Evolutionary conservation across 257 asterid species (phyloP).

Genomic region (Eustoma russellianum): DNA sequence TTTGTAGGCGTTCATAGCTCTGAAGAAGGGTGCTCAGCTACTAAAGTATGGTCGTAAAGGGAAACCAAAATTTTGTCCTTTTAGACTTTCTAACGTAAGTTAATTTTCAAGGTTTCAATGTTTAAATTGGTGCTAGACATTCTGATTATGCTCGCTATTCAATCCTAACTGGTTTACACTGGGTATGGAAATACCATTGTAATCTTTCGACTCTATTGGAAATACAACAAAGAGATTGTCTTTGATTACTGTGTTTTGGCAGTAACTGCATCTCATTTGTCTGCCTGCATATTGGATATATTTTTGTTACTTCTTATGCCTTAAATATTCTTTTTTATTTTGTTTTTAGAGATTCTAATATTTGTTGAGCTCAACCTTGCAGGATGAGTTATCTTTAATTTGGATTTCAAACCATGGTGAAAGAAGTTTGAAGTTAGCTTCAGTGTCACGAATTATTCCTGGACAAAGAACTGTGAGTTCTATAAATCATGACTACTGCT

Average conservation of each 20-base stretch:
- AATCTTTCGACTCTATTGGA: too few species aligned
- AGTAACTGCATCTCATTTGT: too few species aligned
- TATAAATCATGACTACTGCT: background rate
- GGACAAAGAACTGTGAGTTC: conserved; percentile 93
- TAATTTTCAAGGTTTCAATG: background rate
- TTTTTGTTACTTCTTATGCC: background rate
- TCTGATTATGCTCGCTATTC: too few species aligned
- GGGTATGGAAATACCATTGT: too few species aligned
- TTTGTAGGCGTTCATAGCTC: conserved; percentile 64
- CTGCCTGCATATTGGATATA: too few species aligned
- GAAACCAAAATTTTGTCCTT: conserved; percentile 79
- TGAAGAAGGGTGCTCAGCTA: conserved; percentile 85
- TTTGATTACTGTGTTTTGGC: too few species aligned
- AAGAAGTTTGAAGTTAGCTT: conserved; percentile 70
- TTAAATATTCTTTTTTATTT: background rate
- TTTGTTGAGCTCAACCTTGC: conserved; percentile 13
- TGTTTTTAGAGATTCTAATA: conserved; percentile 13
- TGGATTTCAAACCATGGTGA: conserved; percentile 87
- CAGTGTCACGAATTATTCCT: conserved; percentile 70
- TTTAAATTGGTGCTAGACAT: too few species aligned
- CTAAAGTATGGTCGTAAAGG: conserved; percentile 93
- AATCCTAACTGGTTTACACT: too few species aligned
- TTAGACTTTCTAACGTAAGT: conserved; percentile 80
- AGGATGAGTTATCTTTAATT: conserved; percentile 71
- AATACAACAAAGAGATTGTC: too few species aligned